Conservation (phyloP, 495 filamentous ascomycete species). For the Aspergillus biplanus region DNA sequence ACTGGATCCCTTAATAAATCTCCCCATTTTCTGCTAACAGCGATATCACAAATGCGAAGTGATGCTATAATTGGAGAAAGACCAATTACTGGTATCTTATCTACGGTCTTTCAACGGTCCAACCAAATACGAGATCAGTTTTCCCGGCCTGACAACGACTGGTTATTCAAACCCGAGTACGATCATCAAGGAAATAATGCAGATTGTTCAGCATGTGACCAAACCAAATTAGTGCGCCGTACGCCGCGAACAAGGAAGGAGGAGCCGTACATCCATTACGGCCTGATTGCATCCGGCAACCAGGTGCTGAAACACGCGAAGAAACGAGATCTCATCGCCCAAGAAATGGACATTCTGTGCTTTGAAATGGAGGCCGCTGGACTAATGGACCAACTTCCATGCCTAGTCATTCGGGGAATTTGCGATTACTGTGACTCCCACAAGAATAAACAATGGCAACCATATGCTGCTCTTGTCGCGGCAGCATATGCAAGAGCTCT, state of each 20-base stretch:
- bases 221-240: too few species aligned
- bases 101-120: neutral
- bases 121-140: too few species aligned
- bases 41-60: slow-evolving; percentile 28
- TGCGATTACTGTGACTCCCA: slow-evolving; percentile 20
- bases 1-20: slow-evolving; percentile 43
- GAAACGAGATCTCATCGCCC: neutral
- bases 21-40: slow-evolving; percentile 33
- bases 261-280: neutral
- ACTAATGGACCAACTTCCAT: slow-evolving; percentile 5
- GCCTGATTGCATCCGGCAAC: neutral
- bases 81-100: too few species aligned
- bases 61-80: neutral
- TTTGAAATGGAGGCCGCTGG: slow-evolving; percentile 11
- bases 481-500: slow-evolving; percentile 5
- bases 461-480: slow-evolving; percentile 8
- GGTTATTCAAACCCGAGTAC: too few species aligned
- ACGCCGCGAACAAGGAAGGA: neutral
- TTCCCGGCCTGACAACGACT: too few species aligned
- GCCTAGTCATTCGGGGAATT: slow-evolving; percentile 12
- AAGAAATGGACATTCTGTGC: neutral
- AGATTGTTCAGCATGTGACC: too few species aligned
- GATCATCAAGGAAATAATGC: too few species aligned
- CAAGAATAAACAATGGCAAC: slow-evolving; percentile 14
- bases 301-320: neutral